Conservation (phyloP, 2,329 filamentous ascomycete genomes). For the Endocalyx cinctus region DNA sequence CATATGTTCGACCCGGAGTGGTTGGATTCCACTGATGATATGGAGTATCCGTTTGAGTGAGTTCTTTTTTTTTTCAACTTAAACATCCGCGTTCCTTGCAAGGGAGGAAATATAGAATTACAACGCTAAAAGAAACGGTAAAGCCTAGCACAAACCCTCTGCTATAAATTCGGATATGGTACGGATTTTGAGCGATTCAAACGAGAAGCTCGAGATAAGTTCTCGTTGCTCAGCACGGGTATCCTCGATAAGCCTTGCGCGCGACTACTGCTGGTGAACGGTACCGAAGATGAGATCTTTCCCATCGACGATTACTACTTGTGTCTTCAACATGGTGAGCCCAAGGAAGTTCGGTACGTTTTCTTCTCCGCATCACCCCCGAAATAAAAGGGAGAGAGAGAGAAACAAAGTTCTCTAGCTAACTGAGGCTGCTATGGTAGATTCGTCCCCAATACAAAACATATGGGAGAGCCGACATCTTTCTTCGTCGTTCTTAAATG, state of each 20-base stretch:
- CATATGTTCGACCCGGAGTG: conserved; percentile 53
- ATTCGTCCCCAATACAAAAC: conserved; percentile 25
- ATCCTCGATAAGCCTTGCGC: conserved; percentile 48
- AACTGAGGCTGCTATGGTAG: too few species aligned
- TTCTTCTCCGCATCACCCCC: too few species aligned
- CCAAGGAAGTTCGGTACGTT: conserved; percentile 43
- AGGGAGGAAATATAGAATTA: too few species aligned
- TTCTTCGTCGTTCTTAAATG: conserved; percentile 28
- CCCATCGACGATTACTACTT: conserved; percentile 57
- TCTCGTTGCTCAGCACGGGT: conserved; percentile 50
- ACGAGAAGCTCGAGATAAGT: conserved; percentile 33
- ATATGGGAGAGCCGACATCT: conserved; percentile 32
- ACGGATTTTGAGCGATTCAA: conserved; percentile 26
- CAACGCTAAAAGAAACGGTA: too few species aligned
- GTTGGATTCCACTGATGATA: conserved; percentile 48
- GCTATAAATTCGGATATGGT: conserved; percentile 23
- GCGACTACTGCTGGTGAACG: conserved; percentile 49
- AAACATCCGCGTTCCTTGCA: too few species aligned
- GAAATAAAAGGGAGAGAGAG: too few species aligned
- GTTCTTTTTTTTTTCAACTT: too few species aligned
- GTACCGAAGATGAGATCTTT: conserved; percentile 57
- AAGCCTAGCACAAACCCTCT: conserved; percentile 23
- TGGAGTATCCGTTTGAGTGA: conserved; percentile 57
- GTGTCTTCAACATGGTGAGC: conserved; percentile 45
- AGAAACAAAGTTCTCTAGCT: too few species aligned